phyloP scores from a whole-genome alignment of 2,329 filamentous ascomycete genomes.

The Amauroascus niger region DNA sequence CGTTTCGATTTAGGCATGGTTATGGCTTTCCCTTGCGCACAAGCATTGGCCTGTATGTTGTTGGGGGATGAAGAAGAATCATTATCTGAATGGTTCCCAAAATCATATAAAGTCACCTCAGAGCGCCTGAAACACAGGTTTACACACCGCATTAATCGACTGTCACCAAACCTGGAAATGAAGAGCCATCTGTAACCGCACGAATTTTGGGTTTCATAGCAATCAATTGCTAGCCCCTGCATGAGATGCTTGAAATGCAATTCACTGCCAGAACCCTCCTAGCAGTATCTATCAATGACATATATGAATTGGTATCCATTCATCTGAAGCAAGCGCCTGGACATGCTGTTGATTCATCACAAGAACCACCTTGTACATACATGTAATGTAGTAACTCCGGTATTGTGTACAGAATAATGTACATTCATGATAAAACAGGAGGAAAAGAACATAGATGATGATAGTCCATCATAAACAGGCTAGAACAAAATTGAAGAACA shows the following conservation, averaged over 20 bases:
- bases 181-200: conserved; percentile 3
- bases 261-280: not conserved
- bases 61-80: conserved; percentile 14
- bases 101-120: conserved; percentile 12
- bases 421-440: not conserved
- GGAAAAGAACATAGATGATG: not conserved
- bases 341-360: not conserved
- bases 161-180: not conserved
- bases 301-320: not conserved
- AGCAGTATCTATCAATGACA: not conserved
- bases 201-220: not conserved
- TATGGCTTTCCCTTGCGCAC: conserved; percentile 14
- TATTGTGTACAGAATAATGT: not conserved
- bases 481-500: not conserved
- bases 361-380: not conserved
- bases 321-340: not conserved
- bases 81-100: conserved; percentile 16
- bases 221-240: not conserved
- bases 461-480: not conserved
- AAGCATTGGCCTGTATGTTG: conserved; percentile 15
- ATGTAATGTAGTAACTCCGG: too few species aligned
- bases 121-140: conserved; percentile 4
- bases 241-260: not conserved
- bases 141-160: not conserved
- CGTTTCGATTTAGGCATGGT: conserved; percentile 15